Conservation (phyloP, 2,329 filamentous ascomycete species). For the Proliferodiscus dingleyae region DNA sequence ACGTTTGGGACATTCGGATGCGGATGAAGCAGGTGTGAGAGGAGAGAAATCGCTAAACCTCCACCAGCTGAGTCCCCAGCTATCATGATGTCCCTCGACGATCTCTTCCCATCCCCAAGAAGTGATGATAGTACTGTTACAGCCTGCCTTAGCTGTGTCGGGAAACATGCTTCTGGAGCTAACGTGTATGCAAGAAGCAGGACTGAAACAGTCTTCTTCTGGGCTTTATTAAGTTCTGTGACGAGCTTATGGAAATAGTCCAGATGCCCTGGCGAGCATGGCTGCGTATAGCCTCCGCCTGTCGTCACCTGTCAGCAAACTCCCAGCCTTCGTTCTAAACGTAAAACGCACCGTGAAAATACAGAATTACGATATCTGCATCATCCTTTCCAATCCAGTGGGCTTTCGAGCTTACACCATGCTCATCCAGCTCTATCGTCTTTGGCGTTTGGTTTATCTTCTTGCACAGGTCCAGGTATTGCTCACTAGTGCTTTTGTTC, state of each 20-base stretch:
- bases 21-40: constrained; percentile 48
- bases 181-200: constrained; percentile 1
- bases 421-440: background rate
- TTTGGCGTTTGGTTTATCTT: background rate
- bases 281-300: background rate
- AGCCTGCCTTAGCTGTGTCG: background rate
- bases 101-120: background rate
- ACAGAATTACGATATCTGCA: background rate
- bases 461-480: background rate
- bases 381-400: background rate
- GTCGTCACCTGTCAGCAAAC: background rate
- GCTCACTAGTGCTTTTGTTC: background rate
- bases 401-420: background rate
- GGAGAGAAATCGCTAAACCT: constrained; percentile 38
- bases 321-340: background rate
- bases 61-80: constrained; percentile 47
- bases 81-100: constrained; percentile 33
- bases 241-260: background rate
- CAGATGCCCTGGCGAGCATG: background rate
- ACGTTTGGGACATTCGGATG: constrained; percentile 35
- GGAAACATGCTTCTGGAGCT: background rate
- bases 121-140: background rate
- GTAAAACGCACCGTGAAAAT: background rate
- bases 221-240: background rate
- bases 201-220: background rate